These are phyloP conservation scores for Zoysia matrella DNA, from an alignment of 202 grass and related monocot species.

Conservation along the genomic window DNA sequence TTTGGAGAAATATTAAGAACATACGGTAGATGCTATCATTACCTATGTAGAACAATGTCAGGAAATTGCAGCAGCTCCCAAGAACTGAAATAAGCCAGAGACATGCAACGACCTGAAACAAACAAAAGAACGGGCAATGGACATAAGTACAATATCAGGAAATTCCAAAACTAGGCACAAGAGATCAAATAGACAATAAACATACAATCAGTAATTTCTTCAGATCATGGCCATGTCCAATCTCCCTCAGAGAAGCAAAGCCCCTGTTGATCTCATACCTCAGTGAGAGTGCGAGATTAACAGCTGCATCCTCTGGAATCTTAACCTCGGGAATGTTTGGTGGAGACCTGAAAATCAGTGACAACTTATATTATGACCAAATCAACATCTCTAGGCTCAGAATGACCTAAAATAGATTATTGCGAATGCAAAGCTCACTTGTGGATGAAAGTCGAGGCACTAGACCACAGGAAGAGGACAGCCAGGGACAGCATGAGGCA, in stretches of 20 bases:
- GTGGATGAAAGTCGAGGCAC: conserved; percentile 62
- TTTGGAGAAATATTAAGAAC: conserved; percentile 2
- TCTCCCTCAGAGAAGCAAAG: conserved; percentile 63
- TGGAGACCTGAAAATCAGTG: conserved; percentile 50
- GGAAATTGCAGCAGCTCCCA: conserved; percentile 78
- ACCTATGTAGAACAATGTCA: conserved; percentile 91
- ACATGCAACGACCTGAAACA: conserved; percentile 65
- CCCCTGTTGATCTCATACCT: conserved; percentile 84
- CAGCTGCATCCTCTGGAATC: conserved; percentile 71
- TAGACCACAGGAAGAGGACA: conserved; percentile 76
- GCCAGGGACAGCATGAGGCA: conserved; percentile 64
- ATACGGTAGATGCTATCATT: not conserved
- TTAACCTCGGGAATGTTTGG: conserved; percentile 70
- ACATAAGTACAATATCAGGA: conserved; percentile 6
- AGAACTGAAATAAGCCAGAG: conserved; percentile 78
- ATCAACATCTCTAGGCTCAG: not conserved
- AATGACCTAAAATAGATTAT: not conserved
- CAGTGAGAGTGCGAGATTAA: conserved; percentile 58
- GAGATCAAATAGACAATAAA: conserved; percentile 9
- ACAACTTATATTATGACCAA: not conserved
- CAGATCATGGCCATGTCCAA: not conserved
- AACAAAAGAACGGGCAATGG: conserved; percentile 10
- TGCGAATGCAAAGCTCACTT: conserved; percentile 51
- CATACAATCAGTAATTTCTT: conserved; percentile 89
- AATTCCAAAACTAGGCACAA: not conserved